Conservation (phyloP, 1,284 basidiomycete species). For the Ustilago trichophora region DNA sequence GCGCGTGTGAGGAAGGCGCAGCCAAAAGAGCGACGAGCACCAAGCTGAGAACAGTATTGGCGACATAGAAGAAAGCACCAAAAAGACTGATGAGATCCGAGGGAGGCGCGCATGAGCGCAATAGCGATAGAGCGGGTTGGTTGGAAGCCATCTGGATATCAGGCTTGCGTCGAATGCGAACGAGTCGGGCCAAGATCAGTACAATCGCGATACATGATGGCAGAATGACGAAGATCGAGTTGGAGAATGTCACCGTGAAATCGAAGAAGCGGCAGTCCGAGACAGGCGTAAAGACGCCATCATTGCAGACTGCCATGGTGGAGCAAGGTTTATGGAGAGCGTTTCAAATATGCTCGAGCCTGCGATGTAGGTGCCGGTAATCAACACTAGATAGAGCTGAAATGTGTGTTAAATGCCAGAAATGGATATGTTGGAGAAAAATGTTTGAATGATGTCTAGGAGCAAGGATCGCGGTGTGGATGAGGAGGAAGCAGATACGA, state of each 20-base stretch:
- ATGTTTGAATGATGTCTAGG: no score
- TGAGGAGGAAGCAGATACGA: no score
- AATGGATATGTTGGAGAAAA: no score
- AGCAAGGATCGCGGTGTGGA: no score
- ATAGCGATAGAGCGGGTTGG: conserved; percentile 11
- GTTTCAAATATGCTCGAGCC: no score
- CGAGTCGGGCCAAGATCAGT: conserved; percentile 9
- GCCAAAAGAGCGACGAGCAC: conserved; percentile 20
- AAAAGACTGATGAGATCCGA: conserved; percentile 39
- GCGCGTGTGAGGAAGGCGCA: conserved; percentile 2
- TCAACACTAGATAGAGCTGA: no score
- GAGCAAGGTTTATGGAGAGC: no score
- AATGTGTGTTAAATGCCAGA: no score
- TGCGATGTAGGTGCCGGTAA: no score
- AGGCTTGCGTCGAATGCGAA: conserved; percentile 19
- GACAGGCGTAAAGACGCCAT: conserved; percentile 42
- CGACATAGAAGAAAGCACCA: conserved; percentile 18
- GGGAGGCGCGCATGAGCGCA: conserved; percentile 19
- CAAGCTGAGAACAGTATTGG: conserved; percentile 30
- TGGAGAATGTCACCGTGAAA: conserved; percentile 54
- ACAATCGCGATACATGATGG: conserved; percentile 39
- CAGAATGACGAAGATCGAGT: conserved; percentile 36
- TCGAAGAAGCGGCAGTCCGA: conserved; percentile 54
- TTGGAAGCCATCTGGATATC: conserved; percentile 15
- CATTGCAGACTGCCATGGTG: conserved; percentile 38